Evolutionary conservation across 78 protist genomes (phyloP).

Genomic region (Cavenderia fasciculata): DNA sequence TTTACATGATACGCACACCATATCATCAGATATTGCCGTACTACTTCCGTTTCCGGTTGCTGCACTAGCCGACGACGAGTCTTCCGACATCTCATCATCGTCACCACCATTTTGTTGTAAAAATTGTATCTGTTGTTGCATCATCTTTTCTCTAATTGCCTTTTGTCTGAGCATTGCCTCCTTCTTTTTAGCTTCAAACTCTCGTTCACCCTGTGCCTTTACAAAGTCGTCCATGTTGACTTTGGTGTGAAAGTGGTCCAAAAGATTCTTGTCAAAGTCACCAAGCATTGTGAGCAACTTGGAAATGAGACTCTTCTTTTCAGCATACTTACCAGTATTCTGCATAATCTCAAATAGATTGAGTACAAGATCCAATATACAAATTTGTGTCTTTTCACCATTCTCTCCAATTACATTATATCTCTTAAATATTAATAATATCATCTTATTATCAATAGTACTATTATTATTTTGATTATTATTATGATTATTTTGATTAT

Average conservation of each 20-base stretch:
- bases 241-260: background rate
- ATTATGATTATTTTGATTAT: background rate
- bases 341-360: constrained; percentile 6
- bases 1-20: constrained; percentile 46
- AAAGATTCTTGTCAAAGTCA: constrained; percentile 10
- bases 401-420: no score
- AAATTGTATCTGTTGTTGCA: constrained; percentile 49
- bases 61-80: background rate
- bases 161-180: constrained; percentile 21
- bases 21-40: background rate
- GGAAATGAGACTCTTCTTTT: constrained; percentile 29
- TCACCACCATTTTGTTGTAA: constrained; percentile 9
- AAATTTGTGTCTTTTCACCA: no score
- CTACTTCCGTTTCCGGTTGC: no score
- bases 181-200: constrained; percentile 5
- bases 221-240: constrained; percentile 5
- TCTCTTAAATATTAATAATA: no score
- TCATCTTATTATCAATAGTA: no score
- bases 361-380: constrained; percentile 16
- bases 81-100: background rate
- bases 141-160: constrained; percentile 53
- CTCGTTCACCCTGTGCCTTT: constrained; percentile 12
- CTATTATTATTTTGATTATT: background rate
- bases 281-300: constrained; percentile 15
- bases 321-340: background rate